Base-by-base conservation (phyloP, 108 stramenopile species). In the Ochromonas danica region DNA sequence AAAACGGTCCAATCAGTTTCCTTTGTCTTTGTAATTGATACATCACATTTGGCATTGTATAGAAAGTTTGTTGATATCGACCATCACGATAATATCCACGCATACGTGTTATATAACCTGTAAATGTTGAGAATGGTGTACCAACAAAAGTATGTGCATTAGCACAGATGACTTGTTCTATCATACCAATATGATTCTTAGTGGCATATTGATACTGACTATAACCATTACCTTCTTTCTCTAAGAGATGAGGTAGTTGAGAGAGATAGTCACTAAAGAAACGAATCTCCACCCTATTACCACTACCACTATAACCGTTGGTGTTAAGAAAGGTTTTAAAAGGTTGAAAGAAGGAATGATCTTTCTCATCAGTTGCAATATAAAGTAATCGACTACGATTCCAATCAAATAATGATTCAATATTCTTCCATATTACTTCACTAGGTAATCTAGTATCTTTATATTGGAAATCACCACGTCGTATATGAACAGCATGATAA, bases 121-220 rank as follows among this genome's bases (percentile, higher is more conserved):
- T 33, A 75, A 75, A 75, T 6, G 72, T 33, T 39, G 72, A 75
- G 45, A 6, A 36, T 6, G 72, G 72, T 33, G 72, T 75, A 6
- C 72, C 72, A 10, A 75, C n/a, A 75, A 75, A 75, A 6, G 72
- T 75, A 60, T 75, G 72, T 10, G 72, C 72, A 75, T 75, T 75
- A 6, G 72, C 72, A 36, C 72, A 75, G 38, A 75, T 75, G 31
- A 75, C 41, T 75, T 75, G 72, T 60, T 75, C 72, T 3, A 75
- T 60, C 72, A 75, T 75, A 6, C 72, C 72, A 41, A 75, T 27
- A 27, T 27, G 25, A 75, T 75, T 75, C 51, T 6, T 45, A 42
- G 6, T 75, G n/a, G n/a, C n/a, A n/a, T n/a, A n/a, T n/a, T n/a
- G n/a, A 25, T 25, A 60, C 57, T 60, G 25, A 25, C 57, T 25